phyloP scores from a whole-genome alignment of 1,139 yeast genomes.

The Meyerozyma carpophila region DNA sequence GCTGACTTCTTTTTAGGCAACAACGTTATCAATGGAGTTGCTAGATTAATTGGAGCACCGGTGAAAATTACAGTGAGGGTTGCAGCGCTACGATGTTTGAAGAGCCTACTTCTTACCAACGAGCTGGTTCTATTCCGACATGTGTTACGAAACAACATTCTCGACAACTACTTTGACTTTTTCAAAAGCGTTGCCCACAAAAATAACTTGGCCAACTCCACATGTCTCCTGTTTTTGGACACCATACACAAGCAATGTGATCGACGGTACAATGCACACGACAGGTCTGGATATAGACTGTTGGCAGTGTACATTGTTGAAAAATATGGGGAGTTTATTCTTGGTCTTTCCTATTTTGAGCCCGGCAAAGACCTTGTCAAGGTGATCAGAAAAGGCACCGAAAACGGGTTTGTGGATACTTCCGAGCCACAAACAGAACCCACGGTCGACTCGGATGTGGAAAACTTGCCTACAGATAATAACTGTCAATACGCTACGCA shows the following conservation, averaged over 20 bases:
- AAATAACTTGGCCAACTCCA: slow-evolving; percentile 68
- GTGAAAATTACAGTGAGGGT: slow-evolving; percentile 50
- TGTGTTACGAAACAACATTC: slow-evolving; percentile 51
- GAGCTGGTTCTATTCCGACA: slow-evolving; percentile 56
- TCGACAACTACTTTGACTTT: slow-evolving; percentile 46
- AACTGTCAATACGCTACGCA: neutral
- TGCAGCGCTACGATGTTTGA: slow-evolving; percentile 61
- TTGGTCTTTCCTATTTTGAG: slow-evolving; percentile 21
- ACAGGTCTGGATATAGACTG: slow-evolving; percentile 22
- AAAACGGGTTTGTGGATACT: slow-evolving; percentile 1
- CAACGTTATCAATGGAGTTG: slow-evolving; percentile 49
- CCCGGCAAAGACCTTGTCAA: slow-evolving; percentile 29
- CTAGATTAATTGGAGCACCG: slow-evolving; percentile 34
- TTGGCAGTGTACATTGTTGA: slow-evolving; percentile 48
- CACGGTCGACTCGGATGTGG: slow-evolving; percentile 21
- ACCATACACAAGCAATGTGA: slow-evolving; percentile 35
- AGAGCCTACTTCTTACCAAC: slow-evolving; percentile 52
- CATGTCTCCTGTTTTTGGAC: slow-evolving; percentile 69
- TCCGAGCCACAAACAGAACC: slow-evolving; percentile 1
- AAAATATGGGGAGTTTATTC: slow-evolving; percentile 28
- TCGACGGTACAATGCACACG: slow-evolving; percentile 23
- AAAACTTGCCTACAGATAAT: slow-evolving; percentile 12
- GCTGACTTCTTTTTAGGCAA: slow-evolving; percentile 58
- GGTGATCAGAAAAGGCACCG: slow-evolving; percentile 18
- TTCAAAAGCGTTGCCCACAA: slow-evolving; percentile 45